phyloP scores from a whole-genome alignment of 2,329 filamentous ascomycete genomes.

The Biscogniauxia marginata region DNA sequence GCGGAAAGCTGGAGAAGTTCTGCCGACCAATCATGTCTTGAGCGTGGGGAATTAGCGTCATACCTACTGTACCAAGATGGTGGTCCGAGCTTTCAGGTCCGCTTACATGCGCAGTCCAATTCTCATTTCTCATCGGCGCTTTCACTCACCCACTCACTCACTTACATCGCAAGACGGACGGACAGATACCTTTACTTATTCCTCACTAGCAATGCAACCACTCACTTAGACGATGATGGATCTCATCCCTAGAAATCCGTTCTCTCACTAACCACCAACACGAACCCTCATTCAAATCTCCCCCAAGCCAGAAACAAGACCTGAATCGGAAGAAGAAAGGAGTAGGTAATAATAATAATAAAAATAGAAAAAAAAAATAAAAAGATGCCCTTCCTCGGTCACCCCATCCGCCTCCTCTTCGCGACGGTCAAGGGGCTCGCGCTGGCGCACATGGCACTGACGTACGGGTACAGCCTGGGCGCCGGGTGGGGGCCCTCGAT shows the following conservation, averaged over 20 bases:
- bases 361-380: neutral
- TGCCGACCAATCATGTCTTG: neutral
- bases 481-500: conserved; percentile 75
- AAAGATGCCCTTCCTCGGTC: conserved; percentile 26
- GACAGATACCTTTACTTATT: no score
- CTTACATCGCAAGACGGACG: neutral
- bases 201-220: no score
- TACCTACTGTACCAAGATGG: neutral
- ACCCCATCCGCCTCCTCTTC: conserved; percentile 42
- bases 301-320: neutral
- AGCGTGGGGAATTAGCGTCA: neutral
- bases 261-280: neutral
- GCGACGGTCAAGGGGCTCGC: conserved; percentile 47
- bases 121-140: neutral
- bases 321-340: no score
- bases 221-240: neutral
- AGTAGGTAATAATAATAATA: no score
- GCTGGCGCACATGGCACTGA: conserved; percentile 49
- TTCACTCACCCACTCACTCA: neutral
- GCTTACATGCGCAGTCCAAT: neutral
- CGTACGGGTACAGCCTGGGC: conserved; percentile 62
- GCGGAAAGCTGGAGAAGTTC: neutral
- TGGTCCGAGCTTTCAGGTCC: neutral
- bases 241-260: neutral
- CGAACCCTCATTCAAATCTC: neutral